These are phyloP conservation scores for Leishmania tropica DNA, from an alignment of 208 protist species.

Conservation along the genomic window DNA sequence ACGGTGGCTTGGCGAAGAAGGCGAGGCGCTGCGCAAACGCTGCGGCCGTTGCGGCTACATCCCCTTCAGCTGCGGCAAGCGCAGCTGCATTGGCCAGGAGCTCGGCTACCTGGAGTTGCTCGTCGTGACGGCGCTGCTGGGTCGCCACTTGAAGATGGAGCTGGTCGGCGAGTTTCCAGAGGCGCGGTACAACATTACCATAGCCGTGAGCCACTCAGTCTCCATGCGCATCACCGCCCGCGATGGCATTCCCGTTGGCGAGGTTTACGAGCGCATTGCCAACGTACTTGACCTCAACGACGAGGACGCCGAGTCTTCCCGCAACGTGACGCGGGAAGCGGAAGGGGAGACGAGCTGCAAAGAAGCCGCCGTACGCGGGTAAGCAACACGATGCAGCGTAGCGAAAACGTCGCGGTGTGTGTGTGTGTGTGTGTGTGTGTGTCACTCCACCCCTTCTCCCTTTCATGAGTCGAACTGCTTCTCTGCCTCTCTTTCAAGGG, in stretches of 20 bases:
- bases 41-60: slow-evolving; percentile 62
- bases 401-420: neutral
- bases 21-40: slow-evolving; percentile 33
- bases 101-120: slow-evolving; percentile 52
- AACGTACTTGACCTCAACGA: slow-evolving; percentile 20
- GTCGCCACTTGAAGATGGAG: slow-evolving; percentile 44
- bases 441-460: neutral
- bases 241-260: slow-evolving; percentile 19
- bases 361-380: slow-evolving; percentile 11
- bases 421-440: neutral
- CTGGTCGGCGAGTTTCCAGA: slow-evolving; percentile 45
- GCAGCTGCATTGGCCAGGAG: slow-evolving; percentile 63
- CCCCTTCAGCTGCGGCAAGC: slow-evolving; percentile 50
- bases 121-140: slow-evolving; percentile 39
- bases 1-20: slow-evolving; percentile 55
- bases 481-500: too few relatives aligned
- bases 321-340: slow-evolving; percentile 1
- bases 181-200: slow-evolving; percentile 49
- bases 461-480: neutral
- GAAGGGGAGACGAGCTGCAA: neutral
- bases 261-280: slow-evolving; percentile 19
- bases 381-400: neutral
- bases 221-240: slow-evolving; percentile 28
- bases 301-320: slow-evolving; percentile 7
- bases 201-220: slow-evolving; percentile 46